phyloP scores from a whole-genome alignment of 1,284 basidiomycete genomes.

The Phaffia rhodozyma region DNA sequence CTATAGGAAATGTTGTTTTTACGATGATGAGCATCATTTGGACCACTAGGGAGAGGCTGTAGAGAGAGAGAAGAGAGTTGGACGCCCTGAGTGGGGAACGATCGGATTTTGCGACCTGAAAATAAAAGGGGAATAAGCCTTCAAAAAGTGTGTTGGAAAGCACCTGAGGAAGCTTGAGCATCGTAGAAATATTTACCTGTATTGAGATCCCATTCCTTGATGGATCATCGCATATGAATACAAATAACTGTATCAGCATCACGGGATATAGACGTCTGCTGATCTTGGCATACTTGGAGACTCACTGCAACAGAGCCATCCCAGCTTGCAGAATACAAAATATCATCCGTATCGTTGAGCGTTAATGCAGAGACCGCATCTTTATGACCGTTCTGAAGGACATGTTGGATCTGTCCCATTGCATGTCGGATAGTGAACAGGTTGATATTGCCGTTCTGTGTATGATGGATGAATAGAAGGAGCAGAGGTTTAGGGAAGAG shows the following conservation, averaged over 20 bases:
- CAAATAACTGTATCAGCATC: neutral
- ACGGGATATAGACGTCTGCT: neutral
- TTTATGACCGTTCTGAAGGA: slow-evolving; percentile 55
- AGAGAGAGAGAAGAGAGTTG: slow-evolving; percentile 75
- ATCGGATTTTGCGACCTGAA: too few relatives aligned
- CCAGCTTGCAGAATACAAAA: slow-evolving; percentile 86
- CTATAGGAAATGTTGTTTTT: too few relatives aligned
- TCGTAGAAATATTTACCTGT: slow-evolving; percentile 66
- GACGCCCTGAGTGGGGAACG: slow-evolving; percentile 69
- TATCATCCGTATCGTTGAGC: slow-evolving; percentile 66
- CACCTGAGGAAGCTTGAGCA: too few relatives aligned
- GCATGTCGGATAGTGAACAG: slow-evolving; percentile 86
- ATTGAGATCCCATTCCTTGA: slow-evolving; percentile 93
- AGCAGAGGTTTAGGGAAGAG: neutral
- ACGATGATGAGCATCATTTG: too few relatives aligned
- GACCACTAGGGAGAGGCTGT: slow-evolving; percentile 43
- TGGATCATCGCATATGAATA: neutral
- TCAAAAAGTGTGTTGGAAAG: too few relatives aligned
- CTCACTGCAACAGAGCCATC: slow-evolving; percentile 78
- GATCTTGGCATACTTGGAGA: slow-evolving; percentile 18
- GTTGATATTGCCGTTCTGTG: slow-evolving; percentile 71
- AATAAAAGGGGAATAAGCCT: too few relatives aligned
- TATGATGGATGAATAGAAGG: slow-evolving; percentile 5
- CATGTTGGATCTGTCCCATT: slow-evolving; percentile 66
- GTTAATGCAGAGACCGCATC: slow-evolving; percentile 77